Conservation (phyloP, 2,329 filamentous ascomycete species). For the Hawksworthiomyces lignivorus region DNA sequence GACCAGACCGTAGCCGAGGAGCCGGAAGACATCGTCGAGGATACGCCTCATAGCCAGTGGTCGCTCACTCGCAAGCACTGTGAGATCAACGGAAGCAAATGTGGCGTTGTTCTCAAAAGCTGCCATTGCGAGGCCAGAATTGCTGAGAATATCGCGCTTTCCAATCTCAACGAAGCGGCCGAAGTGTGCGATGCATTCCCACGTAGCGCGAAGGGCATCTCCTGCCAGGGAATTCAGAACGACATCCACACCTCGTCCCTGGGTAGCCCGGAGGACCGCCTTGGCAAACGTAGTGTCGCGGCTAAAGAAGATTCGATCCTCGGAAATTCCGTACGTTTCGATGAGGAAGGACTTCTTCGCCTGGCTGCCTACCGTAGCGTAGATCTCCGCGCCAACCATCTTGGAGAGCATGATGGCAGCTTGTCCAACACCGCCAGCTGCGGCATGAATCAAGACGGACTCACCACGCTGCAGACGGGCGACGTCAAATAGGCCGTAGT, state of each 20-base stretch:
- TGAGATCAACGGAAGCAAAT: slow-evolving; percentile 11
- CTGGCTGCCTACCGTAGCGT: slow-evolving; percentile 21
- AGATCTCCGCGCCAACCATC: slow-evolving; percentile 19
- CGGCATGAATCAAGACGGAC: slow-evolving; percentile 17
- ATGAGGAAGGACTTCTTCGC: slow-evolving; percentile 23
- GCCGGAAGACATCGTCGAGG: slow-evolving; percentile 8
- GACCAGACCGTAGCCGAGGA: slow-evolving; percentile 9
- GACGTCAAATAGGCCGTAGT: slow-evolving; percentile 19
- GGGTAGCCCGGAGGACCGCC: slow-evolving; percentile 19
- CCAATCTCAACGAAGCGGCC: slow-evolving; percentile 29
- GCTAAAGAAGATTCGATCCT: slow-evolving; percentile 23
- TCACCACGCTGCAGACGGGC: slow-evolving; percentile 17
- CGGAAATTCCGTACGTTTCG: slow-evolving; percentile 20
- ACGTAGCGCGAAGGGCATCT: slow-evolving; percentile 22
- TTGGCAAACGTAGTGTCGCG: slow-evolving; percentile 21
- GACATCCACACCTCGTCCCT: slow-evolving; percentile 22
- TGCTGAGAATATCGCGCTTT: slow-evolving; percentile 24
- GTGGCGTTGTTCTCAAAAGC: slow-evolving; percentile 21
- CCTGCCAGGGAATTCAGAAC: slow-evolving; percentile 24
- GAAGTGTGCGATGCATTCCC: slow-evolving; percentile 24
- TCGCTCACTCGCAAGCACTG: neutral
- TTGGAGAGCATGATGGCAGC: slow-evolving; percentile 13
- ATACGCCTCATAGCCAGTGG: slow-evolving; percentile 9
- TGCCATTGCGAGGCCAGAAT: slow-evolving; percentile 28
- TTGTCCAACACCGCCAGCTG: slow-evolving; percentile 16